Evolutionary conservation across 495 filamentous ascomycete species (phyloP).

Genomic region (Penicillium simplicissimum): DNA sequence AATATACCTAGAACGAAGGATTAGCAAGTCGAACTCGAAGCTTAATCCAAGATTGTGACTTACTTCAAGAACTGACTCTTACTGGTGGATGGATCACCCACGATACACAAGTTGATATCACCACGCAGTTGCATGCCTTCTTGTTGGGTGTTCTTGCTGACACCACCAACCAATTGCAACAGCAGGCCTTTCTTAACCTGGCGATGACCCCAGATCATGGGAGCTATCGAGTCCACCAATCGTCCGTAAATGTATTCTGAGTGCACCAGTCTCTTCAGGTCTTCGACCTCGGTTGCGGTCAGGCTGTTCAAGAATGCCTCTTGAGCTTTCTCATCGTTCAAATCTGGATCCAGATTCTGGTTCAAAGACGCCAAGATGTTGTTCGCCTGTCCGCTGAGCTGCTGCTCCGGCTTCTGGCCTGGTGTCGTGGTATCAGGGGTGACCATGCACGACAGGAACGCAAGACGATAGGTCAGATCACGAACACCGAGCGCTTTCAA

Average conservation of each 20-base stretch:
- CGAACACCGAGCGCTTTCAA: constrained; percentile 91
- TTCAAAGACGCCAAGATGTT: constrained; percentile 84
- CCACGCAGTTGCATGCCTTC: constrained; percentile 94
- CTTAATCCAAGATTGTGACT: constrained; percentile 20
- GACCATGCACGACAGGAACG: constrained; percentile 97
- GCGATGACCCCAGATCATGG: constrained; percentile 95
- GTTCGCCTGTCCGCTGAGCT: constrained; percentile 66
- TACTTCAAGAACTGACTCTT: constrained; percentile 97
- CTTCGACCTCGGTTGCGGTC: constrained; percentile 81
- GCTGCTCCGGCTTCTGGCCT: constrained; percentile 63
- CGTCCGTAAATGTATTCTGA: constrained; percentile 91
- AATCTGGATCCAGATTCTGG: constrained; percentile 64
- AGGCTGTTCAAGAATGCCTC: constrained; percentile 83
- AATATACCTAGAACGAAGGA: constrained; percentile 60
- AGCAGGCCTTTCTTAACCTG: constrained; percentile 97
- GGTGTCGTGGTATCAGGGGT: constrained; percentile 84
- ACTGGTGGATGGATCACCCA: constrained; percentile 95
- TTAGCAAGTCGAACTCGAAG: constrained; percentile 4
- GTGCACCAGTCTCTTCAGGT: constrained; percentile 90
- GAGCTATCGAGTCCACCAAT: constrained; percentile 93
- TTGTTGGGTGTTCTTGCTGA: constrained; percentile 76
- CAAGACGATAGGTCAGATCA: constrained; percentile 94
- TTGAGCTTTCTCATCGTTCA: constrained; percentile 80
- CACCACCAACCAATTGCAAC: constrained; percentile 89
- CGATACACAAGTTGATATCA: constrained; percentile 98